Evolutionary conservation across 164 flowering plant species (phyloP).

Genomic region (Taxillus chinensis): DNA sequence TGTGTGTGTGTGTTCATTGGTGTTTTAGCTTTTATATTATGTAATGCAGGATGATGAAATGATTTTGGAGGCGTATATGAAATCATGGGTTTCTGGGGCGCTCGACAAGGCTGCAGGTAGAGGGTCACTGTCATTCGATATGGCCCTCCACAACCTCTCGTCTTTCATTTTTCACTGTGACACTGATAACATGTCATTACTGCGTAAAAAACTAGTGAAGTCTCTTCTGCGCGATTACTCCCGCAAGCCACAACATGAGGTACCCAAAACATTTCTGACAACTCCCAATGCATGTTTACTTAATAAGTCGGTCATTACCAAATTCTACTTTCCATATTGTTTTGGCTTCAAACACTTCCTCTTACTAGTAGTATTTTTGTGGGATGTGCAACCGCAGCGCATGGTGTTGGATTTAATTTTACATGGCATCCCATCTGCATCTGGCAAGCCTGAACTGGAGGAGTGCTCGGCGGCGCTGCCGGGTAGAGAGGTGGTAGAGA

Average conservation of each 20-base stretch:
- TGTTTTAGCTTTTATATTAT: too few relatives aligned
- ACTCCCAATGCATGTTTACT: too few relatives aligned
- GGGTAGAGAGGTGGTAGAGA: constrained; percentile 12
- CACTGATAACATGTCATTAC: constrained; percentile 21
- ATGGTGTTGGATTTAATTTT: constrained; percentile 56
- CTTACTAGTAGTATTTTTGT: too few relatives aligned
- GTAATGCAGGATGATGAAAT: constrained; percentile 51
- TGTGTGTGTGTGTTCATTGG: too few relatives aligned
- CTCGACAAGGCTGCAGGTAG: constrained; percentile 76
- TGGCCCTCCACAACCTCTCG: constrained; percentile 81
- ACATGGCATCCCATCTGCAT: constrained; percentile 18
- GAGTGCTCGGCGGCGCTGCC: constrained; percentile 14
- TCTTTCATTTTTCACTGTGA: constrained; percentile 37
- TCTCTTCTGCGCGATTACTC: constrained; percentile 72
- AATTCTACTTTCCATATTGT: too few relatives aligned
- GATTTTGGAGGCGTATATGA: constrained; percentile 73
- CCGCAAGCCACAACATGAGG: constrained; percentile 59
- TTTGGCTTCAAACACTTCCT: too few relatives aligned
- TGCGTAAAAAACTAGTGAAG: constrained; percentile 49
- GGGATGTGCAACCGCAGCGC: constrained; percentile 29
- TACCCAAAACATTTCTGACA: constrained; percentile 15
- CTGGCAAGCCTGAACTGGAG: constrained; percentile 9
- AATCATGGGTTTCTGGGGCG: constrained; percentile 81
- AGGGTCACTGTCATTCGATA: constrained; percentile 42
- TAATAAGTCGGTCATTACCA: too few relatives aligned